Percentiles rank a stretch among this genome's conserved stretches.
Conservation (phyloP, 768 basidiomycete species). For the Collybiopsis luxurians region DNA sequence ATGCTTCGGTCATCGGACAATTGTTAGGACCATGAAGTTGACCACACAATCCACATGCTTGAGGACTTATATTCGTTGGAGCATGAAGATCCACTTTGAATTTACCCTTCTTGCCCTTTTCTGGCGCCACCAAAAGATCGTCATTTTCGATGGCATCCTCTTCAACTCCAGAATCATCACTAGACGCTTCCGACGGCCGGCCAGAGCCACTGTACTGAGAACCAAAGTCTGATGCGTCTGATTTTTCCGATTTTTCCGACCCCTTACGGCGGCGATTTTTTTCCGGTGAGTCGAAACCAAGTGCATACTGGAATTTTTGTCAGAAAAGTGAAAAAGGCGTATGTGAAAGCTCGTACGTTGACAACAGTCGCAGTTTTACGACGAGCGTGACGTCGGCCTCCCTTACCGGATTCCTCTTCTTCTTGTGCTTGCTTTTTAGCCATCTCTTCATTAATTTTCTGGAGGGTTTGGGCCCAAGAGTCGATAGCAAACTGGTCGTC, state of each 20-base stretch:
- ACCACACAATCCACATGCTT: constrained; percentile 63
- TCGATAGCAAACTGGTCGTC: constrained; percentile 53
- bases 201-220: constrained; percentile 34
- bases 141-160: constrained; percentile 7
- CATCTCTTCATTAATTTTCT: constrained; percentile 44
- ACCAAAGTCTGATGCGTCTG: constrained; percentile 23
- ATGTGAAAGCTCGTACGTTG: too few relatives aligned
- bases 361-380: constrained; percentile 59
- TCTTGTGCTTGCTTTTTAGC: constrained; percentile 41
- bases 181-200: background rate
- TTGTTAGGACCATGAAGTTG: constrained; percentile 20
- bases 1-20: constrained; percentile 65
- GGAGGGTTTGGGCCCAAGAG: constrained; percentile 79
- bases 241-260: constrained; percentile 5
- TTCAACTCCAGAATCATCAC: constrained; percentile 7
- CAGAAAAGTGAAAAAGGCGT: too few relatives aligned
- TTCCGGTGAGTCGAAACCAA: constrained; percentile 13
- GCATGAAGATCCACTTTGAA: background rate
- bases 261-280: background rate
- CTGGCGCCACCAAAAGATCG: background rate
- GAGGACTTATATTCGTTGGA: background rate
- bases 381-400: constrained; percentile 72
- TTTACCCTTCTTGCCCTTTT: constrained; percentile 2
- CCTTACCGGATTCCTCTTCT: constrained; percentile 63
- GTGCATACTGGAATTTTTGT: constrained; percentile 20